Percentiles rank a stretch among this genome's conserved stretches.
Conservation (phyloP, 2,329 filamentous ascomycete species). For the Penicillium hordei region DNA sequence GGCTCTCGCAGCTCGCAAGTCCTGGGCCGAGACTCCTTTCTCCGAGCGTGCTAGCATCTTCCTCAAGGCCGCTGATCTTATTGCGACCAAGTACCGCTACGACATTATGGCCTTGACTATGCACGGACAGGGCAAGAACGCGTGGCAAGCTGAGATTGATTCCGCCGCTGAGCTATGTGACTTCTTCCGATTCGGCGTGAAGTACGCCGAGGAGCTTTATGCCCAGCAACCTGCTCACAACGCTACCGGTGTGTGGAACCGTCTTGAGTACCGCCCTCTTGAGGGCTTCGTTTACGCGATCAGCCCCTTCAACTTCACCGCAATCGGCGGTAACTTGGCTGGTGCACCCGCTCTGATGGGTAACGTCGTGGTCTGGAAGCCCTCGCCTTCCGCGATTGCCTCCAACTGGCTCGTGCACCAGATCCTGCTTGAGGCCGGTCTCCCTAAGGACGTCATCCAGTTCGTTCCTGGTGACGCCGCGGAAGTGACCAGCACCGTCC, state of each 20-base stretch:
- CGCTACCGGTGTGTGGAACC: constrained; percentile 83
- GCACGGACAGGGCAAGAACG: constrained; percentile 96
- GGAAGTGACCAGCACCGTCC: constrained; percentile 74
- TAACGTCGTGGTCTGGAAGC: constrained; percentile 96
- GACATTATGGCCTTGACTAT: constrained; percentile 96
- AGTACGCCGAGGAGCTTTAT: constrained; percentile 90
- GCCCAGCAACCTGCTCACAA: constrained; percentile 83
- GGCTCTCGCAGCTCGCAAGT: constrained; percentile 78
- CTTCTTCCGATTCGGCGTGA: constrained; percentile 87
- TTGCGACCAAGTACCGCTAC: constrained; percentile 90
- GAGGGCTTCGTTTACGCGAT: constrained; percentile 96
- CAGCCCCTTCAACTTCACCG: constrained; percentile 95
- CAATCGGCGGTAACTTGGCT: constrained; percentile 84
- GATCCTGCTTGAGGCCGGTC: constrained; percentile 85
- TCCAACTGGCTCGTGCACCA: constrained; percentile 89
- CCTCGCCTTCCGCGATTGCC: constrained; percentile 83
- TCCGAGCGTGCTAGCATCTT: constrained; percentile 89
- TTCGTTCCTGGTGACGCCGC: constrained; percentile 88
- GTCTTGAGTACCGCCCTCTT: constrained; percentile 82
- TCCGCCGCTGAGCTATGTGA: constrained; percentile 88
- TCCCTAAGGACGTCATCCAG: constrained; percentile 87
- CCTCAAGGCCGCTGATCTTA: constrained; percentile 90
- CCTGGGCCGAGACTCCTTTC: constrained; percentile 85
- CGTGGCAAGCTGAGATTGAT: constrained; percentile 99
- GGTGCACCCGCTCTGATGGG: constrained; percentile 83